These are phyloP conservation scores for Phytopythium chamaehyphon DNA, from an alignment of 352 stramenopile species.

Conservation along the genomic window DNA sequence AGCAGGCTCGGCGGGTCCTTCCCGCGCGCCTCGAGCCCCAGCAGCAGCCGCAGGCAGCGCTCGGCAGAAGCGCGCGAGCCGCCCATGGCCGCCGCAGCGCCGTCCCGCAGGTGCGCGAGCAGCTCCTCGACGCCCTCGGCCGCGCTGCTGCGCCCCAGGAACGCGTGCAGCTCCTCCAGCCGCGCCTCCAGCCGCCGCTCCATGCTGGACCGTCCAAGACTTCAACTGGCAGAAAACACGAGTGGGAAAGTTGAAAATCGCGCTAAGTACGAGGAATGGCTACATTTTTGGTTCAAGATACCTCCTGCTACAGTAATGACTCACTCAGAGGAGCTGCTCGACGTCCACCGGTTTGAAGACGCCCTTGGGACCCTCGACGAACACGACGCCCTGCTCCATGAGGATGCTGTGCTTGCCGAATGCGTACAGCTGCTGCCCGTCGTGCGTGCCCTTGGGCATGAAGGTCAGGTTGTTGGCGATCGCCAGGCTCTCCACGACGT, in stretches of 20 bases:
- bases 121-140: constrained; percentile 68
- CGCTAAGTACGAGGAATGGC: not conserved
- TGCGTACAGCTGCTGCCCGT: constrained; percentile 76
- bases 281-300: no score
- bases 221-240: constrained; percentile 1
- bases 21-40: constrained; percentile 23
- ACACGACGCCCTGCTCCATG: constrained; percentile 83
- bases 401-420: constrained; percentile 82
- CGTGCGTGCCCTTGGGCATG: constrained; percentile 68
- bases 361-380: constrained; percentile 59
- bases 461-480: constrained; percentile 79
- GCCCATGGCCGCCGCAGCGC: constrained; percentile 40
- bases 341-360: constrained; percentile 72
- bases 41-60: constrained; percentile 61
- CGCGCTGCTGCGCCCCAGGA: constrained; percentile 51
- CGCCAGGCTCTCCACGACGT: constrained; percentile 81
- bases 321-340: constrained; percentile 52
- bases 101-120: constrained; percentile 46
- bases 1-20: constrained; percentile 46
- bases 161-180: constrained; percentile 56
- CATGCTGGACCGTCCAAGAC: constrained; percentile 13
- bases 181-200: constrained; percentile 40
- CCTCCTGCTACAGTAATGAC: no score
- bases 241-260: not conserved
- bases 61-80: constrained; percentile 53